Evolutionary conservation across 1,139 yeast genomes (phyloP), one percentile per base, ranked within the genome.

Genomic region (Komagataea norvegica): DNA sequence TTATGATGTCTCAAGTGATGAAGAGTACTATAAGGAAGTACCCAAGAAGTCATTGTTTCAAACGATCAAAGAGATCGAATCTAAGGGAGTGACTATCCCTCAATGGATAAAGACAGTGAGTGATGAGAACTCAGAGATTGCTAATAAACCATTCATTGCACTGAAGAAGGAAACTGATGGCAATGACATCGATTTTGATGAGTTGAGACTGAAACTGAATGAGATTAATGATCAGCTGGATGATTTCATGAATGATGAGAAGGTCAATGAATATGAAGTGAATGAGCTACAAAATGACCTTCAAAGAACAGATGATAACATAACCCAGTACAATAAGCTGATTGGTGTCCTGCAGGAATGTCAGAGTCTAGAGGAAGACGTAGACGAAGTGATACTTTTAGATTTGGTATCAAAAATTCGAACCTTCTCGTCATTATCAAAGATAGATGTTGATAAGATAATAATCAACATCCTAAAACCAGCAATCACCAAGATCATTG

Each of bases 21-120:
- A 43, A 19, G 45, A 47, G 33, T 62, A 48, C 29, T 49, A 48
- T 33, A 48, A 48, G 32, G 54, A 48, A 16, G 45, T 42, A 1
- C 47, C 51, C 8, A 46, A 48, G 37, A 52, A 50, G 34, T 42
- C 52, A 2, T 31, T 63, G n/a, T 68, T 57, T 42, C 62, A 59
- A 29, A 56, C 72, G 4, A 58, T 72, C 9, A 52, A 53, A 11
- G 67, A 60, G 25, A 46, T 73, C 36, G 70, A 66, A 38, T 38
- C 39, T 0, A 52, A 55, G 13, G 70, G 68, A 1, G 48, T 66
- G 10, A 47, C 43, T 0, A 59, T 72, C 4, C 73, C 77, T 1
- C 35, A 40, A 5, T 16, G 33, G 13, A 29, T 51, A 13, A 51
- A 51, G 34, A 29, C 41, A 11, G 4, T 48, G 16, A 45, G 51